phyloP scores from a whole-genome alignment of 148 eudicot genomes.

The Nyssa sinensis region DNA sequence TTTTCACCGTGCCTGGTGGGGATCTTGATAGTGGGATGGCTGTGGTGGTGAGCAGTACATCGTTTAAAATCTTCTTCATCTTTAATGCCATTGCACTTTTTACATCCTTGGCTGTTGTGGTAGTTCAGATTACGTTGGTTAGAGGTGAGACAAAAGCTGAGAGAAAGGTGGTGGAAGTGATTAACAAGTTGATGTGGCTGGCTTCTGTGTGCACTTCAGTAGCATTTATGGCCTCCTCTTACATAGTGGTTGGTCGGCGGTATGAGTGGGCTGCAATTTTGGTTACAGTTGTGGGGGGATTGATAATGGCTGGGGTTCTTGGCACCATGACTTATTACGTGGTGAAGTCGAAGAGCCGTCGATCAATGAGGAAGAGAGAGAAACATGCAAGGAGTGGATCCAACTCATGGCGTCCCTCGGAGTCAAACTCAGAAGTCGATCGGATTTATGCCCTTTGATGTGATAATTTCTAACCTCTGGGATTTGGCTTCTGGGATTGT shows the following conservation, averaged over 20 bases:
- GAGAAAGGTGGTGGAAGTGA: constrained; percentile 61
- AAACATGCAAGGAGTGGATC: constrained; percentile 61
- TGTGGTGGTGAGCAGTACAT: constrained; percentile 39
- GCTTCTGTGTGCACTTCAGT: constrained; percentile 81
- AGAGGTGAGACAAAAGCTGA: constrained; percentile 79
- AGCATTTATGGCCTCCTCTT: constrained; percentile 80
- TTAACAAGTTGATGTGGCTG: constrained; percentile 87
- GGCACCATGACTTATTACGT: constrained; percentile 83
- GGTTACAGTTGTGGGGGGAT: constrained; percentile 66
- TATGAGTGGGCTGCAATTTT: constrained; percentile 62
- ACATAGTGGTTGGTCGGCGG: constrained; percentile 63
- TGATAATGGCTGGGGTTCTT: constrained; percentile 70
- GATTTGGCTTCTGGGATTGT: background rate
- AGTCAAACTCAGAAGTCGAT: constrained; percentile 66
- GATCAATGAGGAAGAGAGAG: constrained; percentile 51
- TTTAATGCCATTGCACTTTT: constrained; percentile 80
- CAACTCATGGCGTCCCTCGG: constrained; percentile 59
- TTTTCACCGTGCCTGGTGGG: constrained; percentile 80
- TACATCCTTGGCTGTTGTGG: constrained; percentile 84
- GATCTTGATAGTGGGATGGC: constrained; percentile 46
- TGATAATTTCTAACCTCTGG: background rate
- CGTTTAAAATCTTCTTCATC: constrained; percentile 73
- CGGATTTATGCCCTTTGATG: constrained; percentile 66
- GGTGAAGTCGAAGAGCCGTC: constrained; percentile 51
- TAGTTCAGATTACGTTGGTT: constrained; percentile 77